phyloP scores from a whole-genome alignment of 768 basidiomycete genomes.

The Mycena chlorophos region DNA sequence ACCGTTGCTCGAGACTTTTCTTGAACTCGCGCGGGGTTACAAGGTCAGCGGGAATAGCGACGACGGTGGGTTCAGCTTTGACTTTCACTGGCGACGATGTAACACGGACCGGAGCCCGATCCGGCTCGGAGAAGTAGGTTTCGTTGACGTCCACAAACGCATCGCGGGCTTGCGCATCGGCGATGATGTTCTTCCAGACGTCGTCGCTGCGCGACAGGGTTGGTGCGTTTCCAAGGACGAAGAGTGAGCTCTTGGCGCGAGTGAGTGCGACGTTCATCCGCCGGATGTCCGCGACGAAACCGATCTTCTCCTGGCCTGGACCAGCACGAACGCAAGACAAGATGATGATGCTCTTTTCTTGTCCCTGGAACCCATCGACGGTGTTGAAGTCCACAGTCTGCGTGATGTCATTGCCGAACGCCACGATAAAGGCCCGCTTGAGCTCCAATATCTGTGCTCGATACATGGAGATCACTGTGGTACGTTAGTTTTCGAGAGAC shows the following conservation, averaged over 20 bases:
- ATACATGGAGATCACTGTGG: conserved; percentile 84
- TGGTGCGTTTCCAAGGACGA: conserved; percentile 86
- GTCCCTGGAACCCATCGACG: conserved; percentile 98
- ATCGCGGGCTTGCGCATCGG: conserved; percentile 68
- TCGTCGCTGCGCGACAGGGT: conserved; percentile 86
- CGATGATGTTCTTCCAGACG: conserved; percentile 76
- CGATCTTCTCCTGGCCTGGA: conserved; percentile 75
- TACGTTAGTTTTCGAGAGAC: conserved; percentile 30
- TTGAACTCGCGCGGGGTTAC: conserved; percentile 40
- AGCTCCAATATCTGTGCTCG: conserved; percentile 84
- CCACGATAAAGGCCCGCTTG: conserved; percentile 61
- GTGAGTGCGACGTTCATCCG: conserved; percentile 99
- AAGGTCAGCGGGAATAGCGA: conserved; percentile 34
- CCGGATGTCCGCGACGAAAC: conserved; percentile 86
- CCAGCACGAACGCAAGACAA: conserved; percentile 95
- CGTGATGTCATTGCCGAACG: conserved; percentile 71
- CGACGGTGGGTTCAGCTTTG: conserved; percentile 19
- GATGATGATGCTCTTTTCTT: conserved; percentile 98
- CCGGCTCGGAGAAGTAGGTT: conserved; percentile 40
- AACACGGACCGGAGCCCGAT: conserved; percentile 1
- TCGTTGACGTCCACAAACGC: conserved; percentile 62
- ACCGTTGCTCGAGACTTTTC: conserved; percentile 12
- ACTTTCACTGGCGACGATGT: conserved; percentile 25
- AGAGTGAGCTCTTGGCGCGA: conserved; percentile 92
- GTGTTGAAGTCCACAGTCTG: conserved; percentile 90